Conservation (phyloP, 371 early-diverging fungal genomes). For the Umbelopsis sp. region DNA sequence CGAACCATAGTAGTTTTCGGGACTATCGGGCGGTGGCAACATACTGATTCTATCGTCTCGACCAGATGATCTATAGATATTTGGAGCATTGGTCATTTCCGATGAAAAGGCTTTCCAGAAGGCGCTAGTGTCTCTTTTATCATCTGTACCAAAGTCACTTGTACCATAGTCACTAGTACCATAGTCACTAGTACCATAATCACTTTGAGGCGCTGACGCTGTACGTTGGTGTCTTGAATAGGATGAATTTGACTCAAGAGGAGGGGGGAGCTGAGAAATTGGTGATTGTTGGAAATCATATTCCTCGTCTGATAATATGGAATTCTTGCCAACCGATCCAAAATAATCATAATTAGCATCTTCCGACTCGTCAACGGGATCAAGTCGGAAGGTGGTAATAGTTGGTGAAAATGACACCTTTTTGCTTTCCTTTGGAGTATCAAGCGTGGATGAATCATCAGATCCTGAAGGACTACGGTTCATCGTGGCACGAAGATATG, state of each 20-base stretch:
- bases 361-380: conserved; percentile 2
- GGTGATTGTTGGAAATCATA: neutral
- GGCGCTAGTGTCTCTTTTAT: neutral
- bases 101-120: conserved; percentile 14
- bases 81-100: neutral
- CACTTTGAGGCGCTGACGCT: neutral
- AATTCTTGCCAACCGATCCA: neutral
- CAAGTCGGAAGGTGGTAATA: conserved; percentile 7
- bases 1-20: neutral
- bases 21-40: conserved; percentile 3
- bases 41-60: neutral
- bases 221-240: neutral
- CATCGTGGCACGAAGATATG: neutral
- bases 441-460: neutral
- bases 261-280: conserved; percentile 6
- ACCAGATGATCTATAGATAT: neutral
- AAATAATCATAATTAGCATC: neutral
- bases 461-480: conserved; percentile 17
- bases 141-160: neutral
- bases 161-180: neutral
- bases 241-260: neutral
- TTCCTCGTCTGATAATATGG: neutral
- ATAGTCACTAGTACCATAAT: neutral
- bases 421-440: conserved; percentile 9
- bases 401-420: conserved; percentile 12